A percentile compares a stretch with the other conserved stretches of the same genome.
Conservation (phyloP, 23 red algal genomes). For the Gracilaria caudata region DNA sequence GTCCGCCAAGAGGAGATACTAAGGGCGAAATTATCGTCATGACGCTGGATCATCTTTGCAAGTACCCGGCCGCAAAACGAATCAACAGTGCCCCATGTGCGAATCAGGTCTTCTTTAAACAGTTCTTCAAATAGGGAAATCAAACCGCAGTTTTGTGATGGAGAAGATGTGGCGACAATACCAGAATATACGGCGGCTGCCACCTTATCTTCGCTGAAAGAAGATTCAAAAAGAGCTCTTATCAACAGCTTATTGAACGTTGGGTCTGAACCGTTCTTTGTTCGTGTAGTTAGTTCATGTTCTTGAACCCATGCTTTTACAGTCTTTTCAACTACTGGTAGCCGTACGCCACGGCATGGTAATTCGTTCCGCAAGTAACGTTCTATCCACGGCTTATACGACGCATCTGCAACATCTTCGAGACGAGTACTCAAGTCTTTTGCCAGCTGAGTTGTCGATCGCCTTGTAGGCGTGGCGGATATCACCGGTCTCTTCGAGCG, state of each 20-base stretch:
- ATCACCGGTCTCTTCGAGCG: background rate
- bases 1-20: conserved; percentile 26
- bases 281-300: background rate
- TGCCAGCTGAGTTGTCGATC: background rate
- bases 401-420: conserved; percentile 11
- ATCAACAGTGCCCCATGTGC: conserved; percentile 28
- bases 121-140: conserved; percentile 30
- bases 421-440: conserved; percentile 14
- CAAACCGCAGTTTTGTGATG: background rate
- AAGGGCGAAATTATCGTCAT: background rate
- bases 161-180: background rate
- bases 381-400: background rate
- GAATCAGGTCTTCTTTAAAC: conserved; percentile 31
- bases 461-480: background rate
- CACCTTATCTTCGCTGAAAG: conserved; percentile 36
- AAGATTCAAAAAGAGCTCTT: conserved; percentile 19
- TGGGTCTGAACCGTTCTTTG: background rate
- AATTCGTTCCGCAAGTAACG: conserved; percentile 39
- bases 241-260: background rate
- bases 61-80: conserved; percentile 24
- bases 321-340: conserved; percentile 14
- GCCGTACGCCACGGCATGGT: conserved; percentile 6
- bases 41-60: background rate
- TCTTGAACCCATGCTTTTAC: conserved; percentile 14
- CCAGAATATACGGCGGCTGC: conserved; percentile 20